Base-by-base conservation (phyloP, 352 stramenopile genomes). In the Phytophthora cryptogea region DNA sequence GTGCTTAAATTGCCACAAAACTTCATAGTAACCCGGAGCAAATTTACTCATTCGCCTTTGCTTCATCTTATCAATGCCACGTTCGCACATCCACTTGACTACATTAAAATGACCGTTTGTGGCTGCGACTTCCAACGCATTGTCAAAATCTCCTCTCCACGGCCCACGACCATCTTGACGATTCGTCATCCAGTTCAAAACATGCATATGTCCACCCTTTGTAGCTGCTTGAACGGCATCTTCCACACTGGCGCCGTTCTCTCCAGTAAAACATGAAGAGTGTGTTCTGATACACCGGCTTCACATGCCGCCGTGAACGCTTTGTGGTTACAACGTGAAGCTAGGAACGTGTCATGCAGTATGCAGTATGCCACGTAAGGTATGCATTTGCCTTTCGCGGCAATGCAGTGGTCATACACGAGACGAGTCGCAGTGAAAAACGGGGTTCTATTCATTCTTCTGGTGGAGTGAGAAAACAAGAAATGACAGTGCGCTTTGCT, bases 281-380 rank as follows among this genome's bases (percentile, higher is more conserved):
- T 49, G 8, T 28, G 20, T 28, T n/a, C 9, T 16, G 53, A 47
- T 30, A 31, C 32, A 16, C 42, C 43, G 4, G 10, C 7, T 16
- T 61, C 32, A 36, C 42, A 61, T 7, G 54, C 54, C 48, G n/a
- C 33, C 11, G n/a, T 61, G n/a, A 61, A 54, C 5, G 39, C 27
- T 4, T 42, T 17, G 8, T 61, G 54, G 5, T 17, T 5, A 33
- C 51, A 31, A 30, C 54, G 30, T 8, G 33, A 9, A 37, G n/a
- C 27, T 26, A 61, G 16, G 30, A 35, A 61, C 8, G 44, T 26
- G 6, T 54, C 54, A 5, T n/a, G n/a, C n/a, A n/a, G n/a, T n/a
- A 61, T 61, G 27, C 11, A 13, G 0, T 17, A 16, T 10, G 40
- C 14, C 10, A 62, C 44, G 27, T 62, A 44, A 1, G 43, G 23